Conservation (phyloP, 805 yeast genomes). For the Saturnispora galanensis region DNA sequence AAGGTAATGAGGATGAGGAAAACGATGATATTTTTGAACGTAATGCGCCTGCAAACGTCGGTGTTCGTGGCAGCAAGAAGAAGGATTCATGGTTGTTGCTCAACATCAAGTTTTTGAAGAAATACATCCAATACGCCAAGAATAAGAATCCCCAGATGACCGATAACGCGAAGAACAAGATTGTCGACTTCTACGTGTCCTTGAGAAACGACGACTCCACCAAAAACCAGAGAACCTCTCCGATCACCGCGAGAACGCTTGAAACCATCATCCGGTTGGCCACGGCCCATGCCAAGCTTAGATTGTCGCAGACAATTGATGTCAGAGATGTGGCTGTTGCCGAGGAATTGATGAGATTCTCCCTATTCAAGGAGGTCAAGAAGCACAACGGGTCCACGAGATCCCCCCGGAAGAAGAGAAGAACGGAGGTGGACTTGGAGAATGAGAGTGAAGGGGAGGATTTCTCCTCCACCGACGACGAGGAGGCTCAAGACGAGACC, state of each 20-base stretch:
- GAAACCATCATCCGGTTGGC: constrained; percentile 92
- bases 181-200: constrained; percentile 70
- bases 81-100: constrained; percentile 37
- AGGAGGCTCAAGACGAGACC: constrained; percentile 10
- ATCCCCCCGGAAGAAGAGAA: constrained; percentile 31
- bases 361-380: constrained; percentile 62
- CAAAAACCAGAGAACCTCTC: constrained; percentile 69
- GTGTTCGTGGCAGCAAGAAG: constrained; percentile 14
- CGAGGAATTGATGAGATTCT: constrained; percentile 72
- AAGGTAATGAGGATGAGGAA: constrained; percentile 31
- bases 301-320: constrained; percentile 68
- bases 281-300: constrained; percentile 95
- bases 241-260: constrained; percentile 95
- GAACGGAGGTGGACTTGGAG: constrained; percentile 8
- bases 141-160: constrained; percentile 78
- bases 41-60: constrained; percentile 61
- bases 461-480: constrained; percentile 14
- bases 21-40: constrained; percentile 72
- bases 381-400: constrained; percentile 24
- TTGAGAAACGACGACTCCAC: constrained; percentile 66
- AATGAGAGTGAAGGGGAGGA: constrained; percentile 7
- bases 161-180: constrained; percentile 65
- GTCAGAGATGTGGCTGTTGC: constrained; percentile 78
- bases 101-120: constrained; percentile 77
- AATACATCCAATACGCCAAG: constrained; percentile 90